These are phyloP conservation scores for Polytrichum commune DNA, from an alignment of 225 moss, liverwort and hornwort species.

Conservation along the genomic window DNA sequence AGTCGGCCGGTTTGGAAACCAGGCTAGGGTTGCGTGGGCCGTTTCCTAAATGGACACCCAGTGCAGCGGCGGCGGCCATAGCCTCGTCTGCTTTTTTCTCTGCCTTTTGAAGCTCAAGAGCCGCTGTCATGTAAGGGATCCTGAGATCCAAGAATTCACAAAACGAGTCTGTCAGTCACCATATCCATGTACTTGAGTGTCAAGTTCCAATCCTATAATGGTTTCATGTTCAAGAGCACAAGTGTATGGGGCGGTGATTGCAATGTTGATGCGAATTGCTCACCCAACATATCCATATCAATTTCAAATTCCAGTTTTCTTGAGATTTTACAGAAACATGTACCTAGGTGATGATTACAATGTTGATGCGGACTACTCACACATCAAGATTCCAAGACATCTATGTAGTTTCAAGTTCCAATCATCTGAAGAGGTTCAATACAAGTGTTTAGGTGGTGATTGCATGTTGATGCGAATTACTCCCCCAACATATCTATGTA, in stretches of 20 bases:
- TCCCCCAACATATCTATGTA: too few species aligned
- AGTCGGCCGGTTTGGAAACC: conserved; percentile 15
- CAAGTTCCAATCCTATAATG: neutral
- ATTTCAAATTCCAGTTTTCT: too few species aligned
- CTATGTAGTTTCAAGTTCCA: too few species aligned
- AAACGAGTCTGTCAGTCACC: neutral
- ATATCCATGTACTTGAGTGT: neutral
- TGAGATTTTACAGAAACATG: neutral
- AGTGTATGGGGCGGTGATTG: too few species aligned
- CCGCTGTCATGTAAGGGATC: conserved; percentile 31
- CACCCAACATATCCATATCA: too few species aligned
- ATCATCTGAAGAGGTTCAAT: too few species aligned
- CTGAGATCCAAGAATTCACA: conserved; percentile 9
- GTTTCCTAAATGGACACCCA: conserved; percentile 33
- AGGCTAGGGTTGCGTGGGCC: conserved; percentile 31
- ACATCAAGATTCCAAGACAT: neutral
- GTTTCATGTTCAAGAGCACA: too few species aligned
- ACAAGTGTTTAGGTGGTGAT: too few species aligned
- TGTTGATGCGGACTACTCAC: too few species aligned
- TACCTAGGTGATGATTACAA: too few species aligned
- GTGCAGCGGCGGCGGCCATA: conserved; percentile 27
- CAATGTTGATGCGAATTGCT: too few species aligned
- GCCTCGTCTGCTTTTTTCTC: conserved; percentile 36
- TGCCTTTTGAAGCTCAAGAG: conserved; percentile 30
- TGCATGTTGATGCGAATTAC: too few species aligned